phyloP scores from a whole-genome alignment of 2,329 filamentous ascomycete genomes.

The Aspergillus vadensis region DNA sequence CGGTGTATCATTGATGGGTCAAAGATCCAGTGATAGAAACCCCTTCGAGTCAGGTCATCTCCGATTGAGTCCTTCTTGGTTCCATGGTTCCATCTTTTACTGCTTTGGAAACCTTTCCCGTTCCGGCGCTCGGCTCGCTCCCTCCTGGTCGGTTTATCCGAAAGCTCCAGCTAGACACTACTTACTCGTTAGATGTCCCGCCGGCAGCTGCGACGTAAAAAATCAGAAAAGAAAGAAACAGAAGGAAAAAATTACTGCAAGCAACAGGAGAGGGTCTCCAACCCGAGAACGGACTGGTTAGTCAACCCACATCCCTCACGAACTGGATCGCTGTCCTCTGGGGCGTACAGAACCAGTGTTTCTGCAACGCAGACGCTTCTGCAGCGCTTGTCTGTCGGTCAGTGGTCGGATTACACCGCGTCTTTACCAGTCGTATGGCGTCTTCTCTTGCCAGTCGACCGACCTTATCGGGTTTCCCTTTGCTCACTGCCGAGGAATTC shows the following conservation, averaged over 20 bases:
- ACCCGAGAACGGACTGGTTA: constrained; percentile 15
- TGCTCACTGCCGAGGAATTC: constrained; percentile 64
- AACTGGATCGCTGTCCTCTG: constrained; percentile 18
- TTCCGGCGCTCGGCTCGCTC: background rate
- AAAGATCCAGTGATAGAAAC: background rate
- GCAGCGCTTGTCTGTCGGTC: constrained; percentile 16
- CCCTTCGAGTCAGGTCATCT: background rate
- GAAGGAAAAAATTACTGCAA: constrained; percentile 11
- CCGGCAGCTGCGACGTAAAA: background rate
- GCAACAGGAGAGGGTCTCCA: constrained; percentile 12
- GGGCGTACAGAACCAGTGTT: constrained; percentile 4
- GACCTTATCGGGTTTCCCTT: constrained; percentile 55
- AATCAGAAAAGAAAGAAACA: too few relatives aligned
- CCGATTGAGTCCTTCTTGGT: background rate
- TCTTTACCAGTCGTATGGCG: constrained; percentile 22
- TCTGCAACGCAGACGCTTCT: constrained; percentile 17
- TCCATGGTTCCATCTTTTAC: background rate
- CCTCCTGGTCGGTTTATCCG: background rate
- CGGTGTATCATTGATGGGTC: too few relatives aligned
- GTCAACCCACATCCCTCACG: background rate
- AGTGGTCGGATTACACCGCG: constrained; percentile 19
- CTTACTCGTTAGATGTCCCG: background rate
- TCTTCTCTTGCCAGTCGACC: constrained; percentile 3
- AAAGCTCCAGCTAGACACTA: background rate
- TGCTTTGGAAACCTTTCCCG: constrained; percentile 3